These are phyloP conservation scores for Durio zibethinus DNA, from an alignment of 345 rosid genomes.

Conservation along the genomic window DNA sequence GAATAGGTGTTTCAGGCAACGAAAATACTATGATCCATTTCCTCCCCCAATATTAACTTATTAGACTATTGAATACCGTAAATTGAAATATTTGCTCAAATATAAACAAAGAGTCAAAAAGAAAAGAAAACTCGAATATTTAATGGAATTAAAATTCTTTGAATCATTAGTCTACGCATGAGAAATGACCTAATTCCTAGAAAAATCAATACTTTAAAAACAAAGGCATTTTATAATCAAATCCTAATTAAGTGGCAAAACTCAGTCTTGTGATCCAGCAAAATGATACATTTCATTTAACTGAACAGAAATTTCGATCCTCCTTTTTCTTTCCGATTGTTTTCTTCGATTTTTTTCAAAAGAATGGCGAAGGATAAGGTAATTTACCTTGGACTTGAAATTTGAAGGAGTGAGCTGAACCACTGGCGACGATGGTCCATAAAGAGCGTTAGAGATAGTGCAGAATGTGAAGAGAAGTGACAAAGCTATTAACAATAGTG, in stretches of 20 bases:
- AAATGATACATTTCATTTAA: neutral
- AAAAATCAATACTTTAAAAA: neutral
- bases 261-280: neutral
- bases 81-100: neutral
- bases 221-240: neutral
- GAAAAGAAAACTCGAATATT: neutral
- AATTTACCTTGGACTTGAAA: constrained; percentile 89
- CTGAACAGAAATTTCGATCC: neutral
- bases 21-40: neutral
- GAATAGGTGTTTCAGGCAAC: neutral
- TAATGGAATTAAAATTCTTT: neutral
- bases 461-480: constrained; percentile 27
- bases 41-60: neutral
- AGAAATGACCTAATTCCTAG: neutral
- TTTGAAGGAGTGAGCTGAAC: constrained; percentile 94
- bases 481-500: constrained; percentile 29
- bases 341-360: neutral
- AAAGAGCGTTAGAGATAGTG: constrained; percentile 48
- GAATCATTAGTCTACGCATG: neutral
- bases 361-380: neutral
- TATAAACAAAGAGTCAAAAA: neutral
- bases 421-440: constrained; percentile 94
- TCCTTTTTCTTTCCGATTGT: neutral
- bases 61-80: neutral
- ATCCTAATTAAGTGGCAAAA: neutral